Base-by-base conservation (phyloP, 2,329 filamentous ascomycete genomes). In the Fusarium secorum region DNA sequence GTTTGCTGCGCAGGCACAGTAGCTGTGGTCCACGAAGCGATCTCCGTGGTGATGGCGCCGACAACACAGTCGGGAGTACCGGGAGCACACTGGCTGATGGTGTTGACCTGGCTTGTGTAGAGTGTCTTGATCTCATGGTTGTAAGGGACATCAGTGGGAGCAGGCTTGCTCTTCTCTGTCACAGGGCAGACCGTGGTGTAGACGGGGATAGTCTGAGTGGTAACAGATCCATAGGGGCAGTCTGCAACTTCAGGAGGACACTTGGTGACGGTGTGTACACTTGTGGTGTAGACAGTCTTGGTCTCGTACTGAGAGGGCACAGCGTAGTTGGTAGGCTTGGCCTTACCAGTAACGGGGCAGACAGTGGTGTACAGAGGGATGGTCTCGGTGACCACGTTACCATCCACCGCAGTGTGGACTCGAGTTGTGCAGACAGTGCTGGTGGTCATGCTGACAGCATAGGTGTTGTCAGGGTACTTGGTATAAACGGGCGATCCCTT, bases 51-150 rank as follows among this genome's bases (percentile, higher is more conserved):
- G 58, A 79, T 72, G 22, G 76, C 67, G 36, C 79, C 78, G 59
- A 78, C 76, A 14, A 77, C 76, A 75, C 87, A 89, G 85, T 87
- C 78, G 71, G 83, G 82, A 68, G 86, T 83, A 60, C 79, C 81
- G 44, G 85, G 80, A 56, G 81, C 83, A 78, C 87, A 89, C 38
- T 84, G 84, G 74, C 85, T 88, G 80, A 88, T 81, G 76, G 86
- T 88, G 69, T 85, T 81, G 68, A 84, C 81, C 75, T 83, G 82
- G 74, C 86, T 88, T 74, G 83, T 80, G 82, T 85, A 88, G 78
- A 88, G 80, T 74, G 86, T 84, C 73, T 75, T 76, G 20, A 74
- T 77, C 33, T 74, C 73, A 46, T 64, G 64, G 22, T 72, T 45
- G 60, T 45, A 48, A 26, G 74, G 62, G 32, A 58, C 64, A 46